phyloP scores from a whole-genome alignment of 2,329 filamentous ascomycete species.

The Ophiostoma pallidulum region DNA sequence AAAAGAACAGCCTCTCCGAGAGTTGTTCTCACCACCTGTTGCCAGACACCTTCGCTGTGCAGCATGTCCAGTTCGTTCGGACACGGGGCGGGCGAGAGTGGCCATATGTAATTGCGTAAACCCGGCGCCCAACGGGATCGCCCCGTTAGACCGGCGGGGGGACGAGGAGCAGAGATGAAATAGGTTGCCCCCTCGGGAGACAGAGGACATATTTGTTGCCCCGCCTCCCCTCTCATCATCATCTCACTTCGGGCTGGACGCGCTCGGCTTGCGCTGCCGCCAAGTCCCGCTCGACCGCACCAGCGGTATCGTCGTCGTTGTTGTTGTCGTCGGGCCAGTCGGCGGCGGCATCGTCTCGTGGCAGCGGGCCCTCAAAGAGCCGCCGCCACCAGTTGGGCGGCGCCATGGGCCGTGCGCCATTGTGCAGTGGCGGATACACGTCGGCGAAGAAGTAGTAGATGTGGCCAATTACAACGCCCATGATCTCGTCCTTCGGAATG shows the following conservation, averaged over 20 bases:
- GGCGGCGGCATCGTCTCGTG: constrained; percentile 18
- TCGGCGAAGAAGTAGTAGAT: constrained; percentile 98
- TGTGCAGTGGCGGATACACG: constrained; percentile 86
- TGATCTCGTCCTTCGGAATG: constrained; percentile 90
- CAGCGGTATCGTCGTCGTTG: constrained; percentile 39
- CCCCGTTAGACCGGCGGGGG: no score
- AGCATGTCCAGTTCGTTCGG: no score
- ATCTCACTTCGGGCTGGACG: constrained; percentile 25
- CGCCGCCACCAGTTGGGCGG: constrained; percentile 85
- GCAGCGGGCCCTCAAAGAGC: constrained; percentile 58
- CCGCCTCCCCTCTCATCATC: neutral
- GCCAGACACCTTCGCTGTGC: no score
- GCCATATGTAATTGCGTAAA: no score
- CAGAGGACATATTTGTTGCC: no score
- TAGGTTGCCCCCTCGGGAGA: no score
- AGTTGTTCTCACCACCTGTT: no score
- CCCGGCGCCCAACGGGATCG: no score
- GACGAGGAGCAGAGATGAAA: neutral
- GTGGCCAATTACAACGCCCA: constrained; percentile 89
- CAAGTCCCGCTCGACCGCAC: constrained; percentile 53
- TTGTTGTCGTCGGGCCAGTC: constrained; percentile 36
- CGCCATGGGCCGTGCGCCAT: constrained; percentile 75
- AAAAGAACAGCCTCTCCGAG: no score
- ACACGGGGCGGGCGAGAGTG: no score
- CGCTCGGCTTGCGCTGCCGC: constrained; percentile 43